Evolutionary conservation across 257 asterid species (phyloP).

Genomic region (Paraleonurus japonicus): DNA sequence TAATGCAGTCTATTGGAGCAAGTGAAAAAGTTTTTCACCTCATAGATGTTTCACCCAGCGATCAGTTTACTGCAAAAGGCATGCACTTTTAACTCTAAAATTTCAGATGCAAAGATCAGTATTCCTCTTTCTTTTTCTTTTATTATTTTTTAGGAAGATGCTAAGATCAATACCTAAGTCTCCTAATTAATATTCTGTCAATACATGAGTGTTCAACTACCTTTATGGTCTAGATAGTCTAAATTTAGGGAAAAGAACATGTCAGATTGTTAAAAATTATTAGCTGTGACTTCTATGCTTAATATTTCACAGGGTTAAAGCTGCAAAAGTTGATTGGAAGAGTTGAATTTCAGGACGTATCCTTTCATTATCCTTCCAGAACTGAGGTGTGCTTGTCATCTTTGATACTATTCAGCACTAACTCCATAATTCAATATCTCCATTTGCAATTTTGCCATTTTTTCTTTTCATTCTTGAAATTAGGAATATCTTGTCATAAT

Average conservation of each 20-base stretch:
- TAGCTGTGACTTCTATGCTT: slow-evolving; percentile 12
- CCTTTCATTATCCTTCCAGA: slow-evolving; percentile 82
- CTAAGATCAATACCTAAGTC: neutral
- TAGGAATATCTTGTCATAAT: neutral
- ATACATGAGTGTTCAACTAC: slow-evolving; percentile 4
- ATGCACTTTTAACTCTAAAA: slow-evolving; percentile 26
- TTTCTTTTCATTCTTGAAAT: neutral
- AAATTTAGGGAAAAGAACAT: neutral
- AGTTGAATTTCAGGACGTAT: slow-evolving; percentile 63
- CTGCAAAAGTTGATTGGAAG: slow-evolving; percentile 69
- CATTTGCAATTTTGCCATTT: slow-evolving; percentile 6
- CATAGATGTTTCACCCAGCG: slow-evolving; percentile 69
- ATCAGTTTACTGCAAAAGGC: slow-evolving; percentile 76
- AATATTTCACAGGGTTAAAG: slow-evolving; percentile 54
- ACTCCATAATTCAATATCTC: slow-evolving; percentile 13
- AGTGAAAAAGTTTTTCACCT: slow-evolving; percentile 94
- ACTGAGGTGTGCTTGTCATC: slow-evolving; percentile 45
- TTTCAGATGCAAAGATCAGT: slow-evolving; percentile 9
- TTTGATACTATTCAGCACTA: neutral
- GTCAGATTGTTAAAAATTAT: neutral
- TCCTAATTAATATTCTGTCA: slow-evolving; percentile 5
- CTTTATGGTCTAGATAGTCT: neutral
- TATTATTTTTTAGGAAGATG: neutral
- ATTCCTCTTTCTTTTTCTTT: slow-evolving; percentile 18
- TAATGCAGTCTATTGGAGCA: slow-evolving; percentile 97